Conservation (phyloP, 2,329 filamentous ascomycete genomes). For the Didymella pomorum region DNA sequence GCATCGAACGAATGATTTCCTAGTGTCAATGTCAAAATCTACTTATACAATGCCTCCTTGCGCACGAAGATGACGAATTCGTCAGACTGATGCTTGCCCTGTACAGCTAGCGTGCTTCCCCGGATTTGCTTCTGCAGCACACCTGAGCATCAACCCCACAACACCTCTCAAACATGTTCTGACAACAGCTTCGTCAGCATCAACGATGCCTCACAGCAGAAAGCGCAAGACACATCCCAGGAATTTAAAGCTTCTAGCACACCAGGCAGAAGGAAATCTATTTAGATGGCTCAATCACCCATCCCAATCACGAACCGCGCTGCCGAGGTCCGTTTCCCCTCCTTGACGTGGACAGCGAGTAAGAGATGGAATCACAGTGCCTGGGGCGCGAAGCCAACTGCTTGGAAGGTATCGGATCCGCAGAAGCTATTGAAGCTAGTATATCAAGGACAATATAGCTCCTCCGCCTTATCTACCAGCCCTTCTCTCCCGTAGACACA, state of each 20-base stretch:
- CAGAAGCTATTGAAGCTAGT: slow-evolving; percentile 3
- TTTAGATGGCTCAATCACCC: not conserved
- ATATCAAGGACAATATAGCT: not conserved
- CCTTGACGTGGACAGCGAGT: slow-evolving; percentile 3
- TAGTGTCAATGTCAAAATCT: not conserved
- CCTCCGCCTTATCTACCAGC: not conserved
- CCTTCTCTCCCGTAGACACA: not conserved
- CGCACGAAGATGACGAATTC: too few species aligned
- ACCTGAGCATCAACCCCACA: not conserved
- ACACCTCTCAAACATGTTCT: not conserved
- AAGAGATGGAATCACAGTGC: not conserved
- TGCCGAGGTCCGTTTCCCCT: slow-evolving; percentile 13
- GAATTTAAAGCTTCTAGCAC: not conserved
- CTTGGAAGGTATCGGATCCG: not conserved
- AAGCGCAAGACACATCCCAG: too few species aligned
- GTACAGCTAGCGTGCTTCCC: not conserved
- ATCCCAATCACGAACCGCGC: not conserved
- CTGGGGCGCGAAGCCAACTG: not conserved
- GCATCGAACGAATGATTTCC: not conserved
- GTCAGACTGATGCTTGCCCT: too few species aligned
- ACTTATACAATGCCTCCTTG: not conserved
- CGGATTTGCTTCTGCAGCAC: not conserved
- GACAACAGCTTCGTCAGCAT: not conserved
- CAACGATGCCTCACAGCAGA: not conserved
- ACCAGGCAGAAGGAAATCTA: not conserved